Evolutionary conservation across 176 grass and related monocot species (phyloP).

Genomic region (Oryza glaberrima): DNA sequence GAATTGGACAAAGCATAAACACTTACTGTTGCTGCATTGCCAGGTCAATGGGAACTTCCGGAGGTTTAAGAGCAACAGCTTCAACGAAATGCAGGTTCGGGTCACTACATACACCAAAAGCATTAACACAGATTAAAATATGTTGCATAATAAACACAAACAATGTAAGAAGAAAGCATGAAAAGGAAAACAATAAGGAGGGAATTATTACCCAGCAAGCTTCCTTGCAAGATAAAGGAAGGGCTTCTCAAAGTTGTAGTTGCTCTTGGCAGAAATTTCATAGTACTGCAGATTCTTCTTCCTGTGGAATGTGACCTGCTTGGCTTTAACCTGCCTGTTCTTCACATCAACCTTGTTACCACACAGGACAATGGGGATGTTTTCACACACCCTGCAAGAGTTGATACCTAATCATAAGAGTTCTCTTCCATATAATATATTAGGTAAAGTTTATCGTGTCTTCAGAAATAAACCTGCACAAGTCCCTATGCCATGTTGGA

Average conservation of each 20-base stretch:
- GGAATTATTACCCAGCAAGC: constrained; percentile 62
- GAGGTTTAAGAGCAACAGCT: constrained; percentile 79
- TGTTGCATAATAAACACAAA: neutral
- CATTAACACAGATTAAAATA: neutral
- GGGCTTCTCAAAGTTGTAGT: constrained; percentile 96
- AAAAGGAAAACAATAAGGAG: neutral
- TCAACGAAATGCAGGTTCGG: constrained; percentile 77
- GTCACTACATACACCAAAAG: constrained; percentile 47
- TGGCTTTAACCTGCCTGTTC: constrained; percentile 89
- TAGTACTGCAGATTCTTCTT: constrained; percentile 98
- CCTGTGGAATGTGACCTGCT: constrained; percentile 85
- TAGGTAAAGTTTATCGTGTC: neutral
- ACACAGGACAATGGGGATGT: constrained; percentile 83
- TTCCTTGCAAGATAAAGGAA: constrained; percentile 92
- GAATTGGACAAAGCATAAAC: neutral
- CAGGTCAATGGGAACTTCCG: constrained; percentile 79
- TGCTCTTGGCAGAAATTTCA: constrained; percentile 94
- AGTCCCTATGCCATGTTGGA: constrained; percentile 86
- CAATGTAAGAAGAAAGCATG: neutral
- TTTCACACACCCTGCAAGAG: constrained; percentile 76
- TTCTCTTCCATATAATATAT: neutral
- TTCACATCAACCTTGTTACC: constrained; percentile 94
- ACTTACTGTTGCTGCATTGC: constrained; percentile 91
- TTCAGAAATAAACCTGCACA: constrained; percentile 65
- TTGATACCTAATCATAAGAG: constrained; percentile 15